Percentiles rank a stretch among this genome's conserved stretches.
phyloP scores from a whole-genome alignment of 148 eudicot species.

The Vaccinium darrowii region DNA sequence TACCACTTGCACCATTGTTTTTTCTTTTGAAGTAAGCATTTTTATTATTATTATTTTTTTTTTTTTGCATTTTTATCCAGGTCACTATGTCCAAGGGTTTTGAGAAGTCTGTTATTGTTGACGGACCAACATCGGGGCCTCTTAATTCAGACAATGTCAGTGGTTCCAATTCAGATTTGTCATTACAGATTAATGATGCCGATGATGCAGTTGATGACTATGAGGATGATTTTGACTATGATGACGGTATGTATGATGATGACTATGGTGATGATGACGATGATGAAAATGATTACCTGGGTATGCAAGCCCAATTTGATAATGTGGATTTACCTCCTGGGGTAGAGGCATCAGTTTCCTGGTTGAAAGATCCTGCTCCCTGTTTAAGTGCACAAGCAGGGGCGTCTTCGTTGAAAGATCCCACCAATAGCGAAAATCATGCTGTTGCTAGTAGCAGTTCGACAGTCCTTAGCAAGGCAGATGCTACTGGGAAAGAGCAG shows the following conservation, averaged over 20 bases:
- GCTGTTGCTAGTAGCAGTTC: conserved; percentile 42
- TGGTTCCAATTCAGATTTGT: conserved; percentile 49
- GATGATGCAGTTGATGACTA: conserved; percentile 23
- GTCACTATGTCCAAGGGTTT: conserved; percentile 28
- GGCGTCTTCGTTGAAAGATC: background rate
- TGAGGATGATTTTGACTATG: conserved; percentile 25
- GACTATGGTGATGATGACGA: conserved; percentile 10
- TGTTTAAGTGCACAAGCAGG: conserved; percentile 21
- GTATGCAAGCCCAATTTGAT: conserved; percentile 76
- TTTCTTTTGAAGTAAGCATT: background rate
- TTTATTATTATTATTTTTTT: background rate
- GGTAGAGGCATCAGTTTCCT: conserved; percentile 74
- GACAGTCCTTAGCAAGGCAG: conserved; percentile 28
- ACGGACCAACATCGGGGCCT: conserved; percentile 39
- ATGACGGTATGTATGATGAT: conserved; percentile 24
- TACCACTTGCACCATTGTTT: background rate
- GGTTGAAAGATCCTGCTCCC: conserved; percentile 48
- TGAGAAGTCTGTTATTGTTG: conserved; percentile 26
- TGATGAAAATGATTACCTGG: conserved; percentile 46
- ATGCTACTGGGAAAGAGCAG: conserved; percentile 35
- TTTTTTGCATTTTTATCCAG: conserved; percentile 19
- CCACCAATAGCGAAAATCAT: background rate
- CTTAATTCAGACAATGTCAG: conserved; percentile 32
- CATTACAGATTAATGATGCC: conserved; percentile 31
- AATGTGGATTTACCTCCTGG: conserved; percentile 85